Conservation (phyloP, 768 basidiomycete genomes). For the Rhodotorula kratochvilovae region DNA sequence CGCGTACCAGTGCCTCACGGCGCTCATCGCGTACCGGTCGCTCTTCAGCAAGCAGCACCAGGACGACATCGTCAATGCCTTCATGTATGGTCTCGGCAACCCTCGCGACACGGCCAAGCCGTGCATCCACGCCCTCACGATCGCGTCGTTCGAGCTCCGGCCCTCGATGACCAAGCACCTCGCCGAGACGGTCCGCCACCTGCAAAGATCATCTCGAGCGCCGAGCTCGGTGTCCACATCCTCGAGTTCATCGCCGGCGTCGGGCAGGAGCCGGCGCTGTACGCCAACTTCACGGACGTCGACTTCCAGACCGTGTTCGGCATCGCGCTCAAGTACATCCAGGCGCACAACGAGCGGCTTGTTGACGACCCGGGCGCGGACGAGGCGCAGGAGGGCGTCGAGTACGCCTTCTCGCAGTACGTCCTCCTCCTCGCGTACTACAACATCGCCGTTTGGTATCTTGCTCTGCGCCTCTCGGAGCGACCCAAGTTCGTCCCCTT, state of each 20-base stretch:
- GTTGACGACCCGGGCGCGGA: constrained; percentile 18
- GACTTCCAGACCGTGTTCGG: constrained; percentile 93
- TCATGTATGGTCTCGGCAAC: constrained; percentile 49
- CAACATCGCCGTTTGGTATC: constrained; percentile 84
- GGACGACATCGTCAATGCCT: constrained; percentile 50
- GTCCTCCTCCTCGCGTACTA: constrained; percentile 44
- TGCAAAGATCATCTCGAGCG: constrained; percentile 90
- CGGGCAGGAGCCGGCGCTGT: constrained; percentile 70
- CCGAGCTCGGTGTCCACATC: constrained; percentile 91
- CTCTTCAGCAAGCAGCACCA: constrained; percentile 60
- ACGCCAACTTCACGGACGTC: constrained; percentile 82
- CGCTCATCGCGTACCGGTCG: constrained; percentile 77
- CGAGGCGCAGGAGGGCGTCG: constrained; percentile 52
- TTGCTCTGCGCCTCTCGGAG: constrained; percentile 75
- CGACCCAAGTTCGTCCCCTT: constrained; percentile 74
- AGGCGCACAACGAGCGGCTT: constrained; percentile 60
- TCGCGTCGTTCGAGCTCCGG: constrained; percentile 81
- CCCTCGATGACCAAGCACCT: constrained; percentile 73
- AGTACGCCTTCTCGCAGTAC: constrained; percentile 58
- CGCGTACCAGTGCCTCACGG: constrained; percentile 78
- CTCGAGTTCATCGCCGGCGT: constrained; percentile 83
- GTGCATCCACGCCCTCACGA: constrained; percentile 80
- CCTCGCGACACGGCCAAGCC: constrained; percentile 61
- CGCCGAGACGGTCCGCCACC: constrained; percentile 73
- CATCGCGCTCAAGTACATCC: constrained; percentile 86